Evolutionary conservation across 1,139 yeast species (phyloP), one percentile per base, ranked within the genome.

Genomic region (Candida gigantensis): DNA sequence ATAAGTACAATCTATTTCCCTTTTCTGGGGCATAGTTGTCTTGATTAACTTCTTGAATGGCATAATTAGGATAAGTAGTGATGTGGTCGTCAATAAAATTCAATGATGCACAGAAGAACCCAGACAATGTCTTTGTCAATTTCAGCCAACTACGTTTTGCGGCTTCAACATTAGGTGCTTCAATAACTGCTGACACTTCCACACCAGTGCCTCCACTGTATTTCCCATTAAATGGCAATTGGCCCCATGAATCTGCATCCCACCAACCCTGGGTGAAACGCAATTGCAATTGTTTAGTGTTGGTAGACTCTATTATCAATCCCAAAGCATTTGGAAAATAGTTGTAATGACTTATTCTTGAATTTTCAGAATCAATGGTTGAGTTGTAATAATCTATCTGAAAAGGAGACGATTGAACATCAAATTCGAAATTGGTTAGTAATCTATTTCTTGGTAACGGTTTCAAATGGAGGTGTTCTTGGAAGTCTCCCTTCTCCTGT

Each of bases 211-310:
- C 98, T 15, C 98, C 98, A 36, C 90, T 74, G 39, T 63, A 67
- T 9, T 60, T 53, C 0, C 99, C 99, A 48, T 78, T 65, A 33
- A 68, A 64, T 0, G 97, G 97, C 34, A 87, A 70, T 32, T 72
- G 65, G 0, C 98, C 98, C 95, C 97, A 92, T 5, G 75, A 65
- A 42, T 84, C 87, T 0, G 90, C 69, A 52, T 92, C 96, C 95
- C 97, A 92, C 83, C 92, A 85, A 1, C 98, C 99, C 56, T 88
- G 95, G 1, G 95, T 79, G 56, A 94, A 90, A 35, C 97, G 64
- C 41, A 92, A 64, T 57, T 87, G 96, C 35, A 94, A 66, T 49
- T 87, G 92, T 39, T 85, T 68, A 0, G 95, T 77, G 42, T 75
- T 72, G 2, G 95, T 75, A 10, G 74, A 63, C 30, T 77, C 81